Base-by-base conservation (phyloP, 768 basidiomycete genomes). In the Panaeolus papilionaceus region DNA sequence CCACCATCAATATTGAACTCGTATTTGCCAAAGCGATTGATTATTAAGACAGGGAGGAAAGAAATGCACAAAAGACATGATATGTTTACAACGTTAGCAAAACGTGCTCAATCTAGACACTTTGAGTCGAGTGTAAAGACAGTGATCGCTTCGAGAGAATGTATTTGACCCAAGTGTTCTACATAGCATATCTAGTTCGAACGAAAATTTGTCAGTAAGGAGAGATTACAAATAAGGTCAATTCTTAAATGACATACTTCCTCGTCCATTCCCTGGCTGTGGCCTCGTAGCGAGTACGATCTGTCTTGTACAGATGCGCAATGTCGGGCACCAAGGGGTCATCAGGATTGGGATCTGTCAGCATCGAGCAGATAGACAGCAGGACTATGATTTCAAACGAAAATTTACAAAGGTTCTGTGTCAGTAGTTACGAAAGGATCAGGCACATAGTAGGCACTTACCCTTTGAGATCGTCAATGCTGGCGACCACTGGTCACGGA, bases 241-340 rank as follows among this genome's bases (percentile, higher is more conserved):
- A 61, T 44, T 68, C 65, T 11, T 20, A 61, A 26, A 49, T 67
- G 20, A 83, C 93, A 73, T 76, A 99, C 96, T 99, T 99, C 89
- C 97, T 92, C 80, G 97, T 97, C 97, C 97, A 99, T 86, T 99
- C 98, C 83, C 96, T 87, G 33, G 98, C 98, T 39, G 95, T 99
- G 68, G 96, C 93, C 82, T 99, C 98, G 78, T 99, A 99, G 75
- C 96, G 90, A 71, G 93, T 83, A 73, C 97, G 90, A 82, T 99
- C 98, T 42, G 96, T 98, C 95, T 99, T 99, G 90, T 99, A 99
- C 72, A 98, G 81, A 80, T 97, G 95, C 66, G 98, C 98, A 71
- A 99, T 98, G 76, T 99, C 98, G 64, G 98, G 98, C 62, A 99
- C 97, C 79, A 99, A 85, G 3, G 98, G 98, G 77, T 99, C 98